These are phyloP conservation scores for Puccinia novopanici DNA, from an alignment of 1,284 basidiomycete genomes.

Conservation along the genomic window DNA sequence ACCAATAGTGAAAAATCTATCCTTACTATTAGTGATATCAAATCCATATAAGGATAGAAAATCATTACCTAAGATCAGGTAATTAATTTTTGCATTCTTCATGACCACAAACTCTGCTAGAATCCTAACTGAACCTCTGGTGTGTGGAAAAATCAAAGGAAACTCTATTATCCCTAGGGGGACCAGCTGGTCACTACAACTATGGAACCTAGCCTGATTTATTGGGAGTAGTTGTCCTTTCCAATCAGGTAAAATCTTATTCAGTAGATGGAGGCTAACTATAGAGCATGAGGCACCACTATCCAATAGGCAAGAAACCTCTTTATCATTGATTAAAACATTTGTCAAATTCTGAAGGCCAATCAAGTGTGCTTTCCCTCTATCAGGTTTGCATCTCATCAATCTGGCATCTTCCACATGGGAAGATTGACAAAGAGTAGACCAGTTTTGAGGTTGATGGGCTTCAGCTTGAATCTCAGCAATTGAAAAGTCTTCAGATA, in stretches of 20 bases:
- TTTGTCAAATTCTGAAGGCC: too few species aligned
- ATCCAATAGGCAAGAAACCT: too few species aligned
- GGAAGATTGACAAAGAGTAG: not conserved
- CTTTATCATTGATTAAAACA: too few species aligned
- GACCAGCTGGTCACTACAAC: not conserved
- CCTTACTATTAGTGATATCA: slow-evolving; percentile 30
- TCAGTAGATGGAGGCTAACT: too few species aligned
- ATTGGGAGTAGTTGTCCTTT: not conserved
- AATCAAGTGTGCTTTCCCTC: too few species aligned
- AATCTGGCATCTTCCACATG: not conserved
- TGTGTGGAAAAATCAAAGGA: not conserved
- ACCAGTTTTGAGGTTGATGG: not conserved
- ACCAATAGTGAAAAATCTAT: slow-evolving; percentile 22
- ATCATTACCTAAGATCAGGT: not conserved
- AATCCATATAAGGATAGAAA: slow-evolving; percentile 18
- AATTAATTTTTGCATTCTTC: not conserved
- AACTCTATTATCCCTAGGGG: not conserved
- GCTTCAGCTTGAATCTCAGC: not conserved
- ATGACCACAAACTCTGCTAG: not conserved
- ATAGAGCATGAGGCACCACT: too few species aligned
- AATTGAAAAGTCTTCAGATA: not conserved
- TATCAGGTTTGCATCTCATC: not conserved
- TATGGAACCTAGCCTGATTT: not conserved
- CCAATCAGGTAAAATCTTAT: too few species aligned
- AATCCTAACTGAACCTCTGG: not conserved